Conservation (phyloP, 495 filamentous ascomycete species). For the Neurospora sp. region DNA sequence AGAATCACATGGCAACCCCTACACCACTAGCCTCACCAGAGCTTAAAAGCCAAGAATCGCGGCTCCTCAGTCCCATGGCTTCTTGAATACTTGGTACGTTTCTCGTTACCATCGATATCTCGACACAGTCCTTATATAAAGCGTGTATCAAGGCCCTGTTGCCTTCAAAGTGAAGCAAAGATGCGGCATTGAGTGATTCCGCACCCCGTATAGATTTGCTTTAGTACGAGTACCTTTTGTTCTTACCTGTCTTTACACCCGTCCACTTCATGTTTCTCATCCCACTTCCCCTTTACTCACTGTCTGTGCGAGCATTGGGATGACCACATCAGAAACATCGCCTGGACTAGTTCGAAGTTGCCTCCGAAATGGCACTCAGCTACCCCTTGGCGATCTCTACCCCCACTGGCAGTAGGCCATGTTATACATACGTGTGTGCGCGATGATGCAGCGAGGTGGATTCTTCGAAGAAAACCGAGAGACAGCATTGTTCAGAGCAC, state of each 20-base stretch:
- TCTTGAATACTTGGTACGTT: background rate
- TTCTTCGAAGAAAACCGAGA: background rate
- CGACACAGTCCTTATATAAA: background rate
- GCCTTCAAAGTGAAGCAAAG: background rate
- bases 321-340: background rate
- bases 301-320: background rate
- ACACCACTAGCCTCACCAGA: background rate
- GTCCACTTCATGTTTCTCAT: background rate
- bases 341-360: background rate
- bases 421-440: background rate
- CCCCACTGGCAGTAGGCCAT: background rate
- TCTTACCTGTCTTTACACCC: background rate
- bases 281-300: background rate
- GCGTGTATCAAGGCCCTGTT: background rate
- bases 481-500: background rate
- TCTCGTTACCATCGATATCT: background rate
- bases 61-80: background rate
- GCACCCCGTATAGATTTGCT: background rate
- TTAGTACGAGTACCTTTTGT: background rate
- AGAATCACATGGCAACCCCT: background rate
- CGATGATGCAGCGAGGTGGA: background rate
- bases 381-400: background rate
- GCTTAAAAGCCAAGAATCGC: background rate
- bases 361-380: background rate
- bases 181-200: background rate